Evolutionary conservation across 345 rosid species (phyloP), one percentile per base, ranked within the genome.

Genomic region (Citrus inodora): DNA sequence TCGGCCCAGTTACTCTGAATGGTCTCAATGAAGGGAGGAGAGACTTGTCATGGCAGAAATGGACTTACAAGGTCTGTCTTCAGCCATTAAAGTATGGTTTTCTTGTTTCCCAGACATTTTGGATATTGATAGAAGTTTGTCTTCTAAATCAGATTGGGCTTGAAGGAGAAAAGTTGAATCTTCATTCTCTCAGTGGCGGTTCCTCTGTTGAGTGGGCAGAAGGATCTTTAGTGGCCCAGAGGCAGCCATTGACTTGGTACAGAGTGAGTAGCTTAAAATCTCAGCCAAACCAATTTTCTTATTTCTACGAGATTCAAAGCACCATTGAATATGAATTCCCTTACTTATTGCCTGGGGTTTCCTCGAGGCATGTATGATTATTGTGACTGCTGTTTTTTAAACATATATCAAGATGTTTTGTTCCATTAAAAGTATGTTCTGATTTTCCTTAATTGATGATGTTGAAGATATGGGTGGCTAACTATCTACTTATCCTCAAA

Each of bases 21-120:
- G 99, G 98, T 82, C 91, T 94, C 58, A 82, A 86, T 66, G 96
- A 87, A 58, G 99, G 99, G 58, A 78, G 90, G 67, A 89, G 92
- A 79, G 99, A 97, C 83, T 80, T 97, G 72, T 88, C 99, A 30
- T 92, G 98, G 98, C 98, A 94, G 88, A 94, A 94, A 78, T 97
- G 99, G 99, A 81, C 95, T 59, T 97, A 97, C 84, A 93, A 94
- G 97, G 99, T 96, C 78, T 78, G 79, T 76, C 48, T 71, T 76
- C 75, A 30, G 58, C 24, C 48, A 33, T 33, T 67, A 21, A 48
- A 25, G 68, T 14, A 8, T 66, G n/a, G 25, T 9, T 30, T 71
- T 69, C 70, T 22, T 16, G 16, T 64, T 62, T 1, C 48, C 38
- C 77, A 58, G 13, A 28, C 30, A 25, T 73, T 40, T 69, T 38